Base-by-base conservation (phyloP, 345 rosid species). In the Hevea brasiliensis region DNA sequence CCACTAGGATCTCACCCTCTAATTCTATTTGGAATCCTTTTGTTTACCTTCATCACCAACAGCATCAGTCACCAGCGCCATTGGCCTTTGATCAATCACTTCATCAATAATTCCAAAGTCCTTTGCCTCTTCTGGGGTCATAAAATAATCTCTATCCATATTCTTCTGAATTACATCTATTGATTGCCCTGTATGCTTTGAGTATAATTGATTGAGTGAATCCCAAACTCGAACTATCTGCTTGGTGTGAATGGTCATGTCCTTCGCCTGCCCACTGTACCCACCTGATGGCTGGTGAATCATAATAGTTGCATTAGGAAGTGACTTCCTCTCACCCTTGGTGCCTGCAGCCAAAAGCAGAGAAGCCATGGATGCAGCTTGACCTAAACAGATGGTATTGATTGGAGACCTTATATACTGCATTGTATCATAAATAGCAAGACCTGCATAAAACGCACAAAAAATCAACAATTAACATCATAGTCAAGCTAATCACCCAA, bases 221-320 rank as follows among this genome's bases (percentile, higher is more conserved):
- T 93, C 98, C 98, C 99, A 93, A 58, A 96, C 84, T 51, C 94
- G 90, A 77, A 96, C 91, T 61, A 96, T 96, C 86, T 96, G 94
- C 80, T 96, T 89, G 0, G 99, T 93, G 67, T 93, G 98, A 75
- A 93, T 95, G 6, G 92, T 88, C 82, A 96, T 85, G 77, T 95
- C 99, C 79, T 88, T 90, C 41, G 97, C 99, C 85, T 95, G 99
- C 11, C 98, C 98, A 23, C 92, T 88, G 74, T 96, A 96, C 24
- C 99, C 99, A 26, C 98, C 99, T 4, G 99, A 96, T 62, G 99
- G 99, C 81, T 96, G 98, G 77, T 93, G 99, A 83, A 96, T 88
- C 99, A 96, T 96, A 66, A 93, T 65, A 0, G 98, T 96, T 1
- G 98, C 92, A 77, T 93, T 91, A 18, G 99, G 99, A 17, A 93